Base-by-base conservation (phyloP, 768 basidiomycete species). In the Tylopilus balloui region DNA sequence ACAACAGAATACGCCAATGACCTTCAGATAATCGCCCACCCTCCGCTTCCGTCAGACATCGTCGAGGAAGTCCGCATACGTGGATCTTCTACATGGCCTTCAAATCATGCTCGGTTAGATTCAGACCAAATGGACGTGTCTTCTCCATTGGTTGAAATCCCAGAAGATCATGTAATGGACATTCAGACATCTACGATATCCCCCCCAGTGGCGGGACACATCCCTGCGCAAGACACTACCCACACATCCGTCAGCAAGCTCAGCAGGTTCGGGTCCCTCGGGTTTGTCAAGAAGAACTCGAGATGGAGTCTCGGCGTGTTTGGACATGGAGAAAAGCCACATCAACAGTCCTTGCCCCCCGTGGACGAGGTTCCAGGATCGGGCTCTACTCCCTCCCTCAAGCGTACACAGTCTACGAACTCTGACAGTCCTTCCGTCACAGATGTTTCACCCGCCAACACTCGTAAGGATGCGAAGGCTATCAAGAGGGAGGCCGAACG, bases 401-500 rank as follows among this genome's bases (percentile, higher is more conserved):
- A 91, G 66, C 84, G 89, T 48, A 77, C 86, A 20, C 82, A 88
- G 56, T 87, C 89, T 15, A 79, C 82, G 20, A 86, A 88, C 60
- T 84, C 83, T 24, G 86, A 86, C 65, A 80, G 80, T 66, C 78
- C 71, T 39, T 87, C 86, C 8, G 60, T 83, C 42, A 78, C 20
- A 74, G 81, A 44, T 76, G 78, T 24, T 58, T 70, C 52, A 70
- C 71, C 28, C 61, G 70, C 23, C 60, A 71, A 42, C 65, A 19
- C 69, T 34, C 71, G 73, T 45, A 73, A 71, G 46, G 87, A 90
- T 61, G 71, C 78, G 54, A 89, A 91, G 76, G 81, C 83, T 67
- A 70, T 76, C 54, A 89, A 88, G 75, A 89, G 89, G 70, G 86
- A 91, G 68, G 85, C 85, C 3, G 83, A 88, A 60, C 80, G 86